Conservation (phyloP, 169 alveolate genomes). For the Plasmodium gonderi region DNA sequence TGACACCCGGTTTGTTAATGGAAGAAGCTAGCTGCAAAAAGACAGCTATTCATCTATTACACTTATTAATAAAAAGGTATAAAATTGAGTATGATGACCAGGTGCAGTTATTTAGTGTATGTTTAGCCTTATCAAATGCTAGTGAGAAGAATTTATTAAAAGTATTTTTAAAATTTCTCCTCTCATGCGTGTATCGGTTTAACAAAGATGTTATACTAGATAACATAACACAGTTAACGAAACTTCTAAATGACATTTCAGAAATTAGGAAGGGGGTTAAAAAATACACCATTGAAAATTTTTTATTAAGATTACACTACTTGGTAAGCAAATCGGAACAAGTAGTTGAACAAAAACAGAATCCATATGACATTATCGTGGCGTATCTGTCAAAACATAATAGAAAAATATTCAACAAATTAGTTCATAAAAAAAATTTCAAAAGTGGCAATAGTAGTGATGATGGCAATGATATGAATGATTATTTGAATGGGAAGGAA, state of each 20-base stretch:
- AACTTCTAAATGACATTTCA: conserved; percentile 20
- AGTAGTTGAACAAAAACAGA: neutral
- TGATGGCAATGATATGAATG: neutral
- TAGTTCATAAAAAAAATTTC: neutral
- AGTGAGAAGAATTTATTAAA: conserved; percentile 28
- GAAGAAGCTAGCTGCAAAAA: conserved; percentile 52
- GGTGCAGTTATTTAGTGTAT: conserved; percentile 28
- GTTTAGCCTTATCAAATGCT: conserved; percentile 9
- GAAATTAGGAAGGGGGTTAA: neutral
- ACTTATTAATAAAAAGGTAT: conserved; percentile 48
- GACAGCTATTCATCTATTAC: conserved; percentile 25
- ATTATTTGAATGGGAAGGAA: neutral
- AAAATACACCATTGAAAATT: conserved; percentile 21
- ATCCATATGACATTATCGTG: neutral
- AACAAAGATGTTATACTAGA: conserved; percentile 16
- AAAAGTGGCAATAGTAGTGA: neutral
- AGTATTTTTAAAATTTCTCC: conserved; percentile 33
- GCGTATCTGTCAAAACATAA: neutral
- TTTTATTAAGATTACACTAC: conserved; percentile 17
- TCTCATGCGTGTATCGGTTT: conserved; percentile 16
- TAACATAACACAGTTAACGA: conserved; percentile 17
- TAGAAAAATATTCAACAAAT: conserved; percentile 9
- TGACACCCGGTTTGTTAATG: conserved; percentile 70
- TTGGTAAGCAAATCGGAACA: neutral
- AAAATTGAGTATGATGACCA: conserved; percentile 49